Evolutionary conservation across 306 rosid genomes (phyloP).

Genomic region (Dryas alaskensis): DNA sequence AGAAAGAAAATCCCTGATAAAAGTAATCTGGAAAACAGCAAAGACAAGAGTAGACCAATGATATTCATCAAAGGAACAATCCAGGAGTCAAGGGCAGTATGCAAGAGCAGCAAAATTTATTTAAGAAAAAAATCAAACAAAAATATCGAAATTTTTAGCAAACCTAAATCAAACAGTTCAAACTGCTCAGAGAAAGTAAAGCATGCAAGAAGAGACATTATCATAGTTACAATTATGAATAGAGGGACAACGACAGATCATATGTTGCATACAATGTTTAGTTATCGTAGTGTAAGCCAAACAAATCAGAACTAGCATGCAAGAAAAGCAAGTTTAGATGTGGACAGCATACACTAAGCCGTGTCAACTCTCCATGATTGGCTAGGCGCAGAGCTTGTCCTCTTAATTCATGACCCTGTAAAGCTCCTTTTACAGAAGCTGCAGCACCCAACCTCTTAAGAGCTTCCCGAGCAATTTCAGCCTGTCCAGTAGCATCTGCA

Average conservation of each 20-base stretch:
- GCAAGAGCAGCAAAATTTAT: too few relatives aligned
- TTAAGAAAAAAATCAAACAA: too few relatives aligned
- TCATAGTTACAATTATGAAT: background rate
- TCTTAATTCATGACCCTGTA: slow-evolving; percentile 87
- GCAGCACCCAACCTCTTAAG: slow-evolving; percentile 95
- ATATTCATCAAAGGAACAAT: too few relatives aligned
- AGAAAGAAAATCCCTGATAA: background rate
- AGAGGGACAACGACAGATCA: background rate
- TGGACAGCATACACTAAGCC: slow-evolving; percentile 68
- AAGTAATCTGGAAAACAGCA: background rate
- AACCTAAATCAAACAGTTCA: background rate
- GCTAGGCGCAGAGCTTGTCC: slow-evolving; percentile 92
- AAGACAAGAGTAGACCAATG: background rate
- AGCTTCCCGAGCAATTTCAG: slow-evolving; percentile 97
- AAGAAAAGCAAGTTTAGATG: slow-evolving; percentile 15
- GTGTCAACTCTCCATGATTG: slow-evolving; percentile 93
- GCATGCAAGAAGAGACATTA: background rate
- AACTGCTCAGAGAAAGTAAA: background rate
- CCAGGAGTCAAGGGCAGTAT: too few relatives aligned
- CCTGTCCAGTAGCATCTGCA: slow-evolving; percentile 98
- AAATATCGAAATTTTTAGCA: background rate
- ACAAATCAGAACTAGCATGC: background rate
- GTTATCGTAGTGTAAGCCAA: background rate
- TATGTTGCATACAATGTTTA: background rate
- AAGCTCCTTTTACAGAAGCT: slow-evolving; percentile 90